phyloP scores from a whole-genome alignment of 2,329 filamentous ascomycete species.

The Aspergillus ochraceoroseus region DNA sequence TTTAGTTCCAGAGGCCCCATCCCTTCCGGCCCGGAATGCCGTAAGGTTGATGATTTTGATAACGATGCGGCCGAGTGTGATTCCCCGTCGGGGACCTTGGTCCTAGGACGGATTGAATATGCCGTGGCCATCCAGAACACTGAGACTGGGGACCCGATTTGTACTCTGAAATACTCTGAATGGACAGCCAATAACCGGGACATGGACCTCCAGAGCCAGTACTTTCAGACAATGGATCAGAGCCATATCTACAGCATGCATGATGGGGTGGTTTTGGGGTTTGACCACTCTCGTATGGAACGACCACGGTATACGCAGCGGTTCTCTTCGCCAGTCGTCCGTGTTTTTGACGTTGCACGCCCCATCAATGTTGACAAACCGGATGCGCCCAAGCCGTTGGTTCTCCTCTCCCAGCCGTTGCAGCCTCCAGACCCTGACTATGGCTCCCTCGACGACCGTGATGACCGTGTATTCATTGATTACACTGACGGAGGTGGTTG shows the following conservation, averaged over 20 bases:
- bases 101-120: conserved; percentile 82
- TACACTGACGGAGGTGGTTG: conserved; percentile 80
- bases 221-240: conserved; percentile 72
- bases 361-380: conserved; percentile 62
- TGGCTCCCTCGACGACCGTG: conserved; percentile 48
- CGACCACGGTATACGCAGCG: conserved; percentile 62
- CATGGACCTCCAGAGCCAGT: conserved; percentile 78
- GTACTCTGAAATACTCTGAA: conserved; percentile 86
- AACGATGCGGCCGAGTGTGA: conserved; percentile 68
- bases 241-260: conserved; percentile 84
- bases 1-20: conserved; percentile 72
- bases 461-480: conserved; percentile 74
- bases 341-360: conserved; percentile 82
- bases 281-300: conserved; percentile 60
- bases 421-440: conserved; percentile 52
- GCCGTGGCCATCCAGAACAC: conserved; percentile 76
- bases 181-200: conserved; percentile 93
- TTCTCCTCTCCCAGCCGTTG: conserved; percentile 79
- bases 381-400: conserved; percentile 62
- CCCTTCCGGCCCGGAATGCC: conserved; percentile 69
- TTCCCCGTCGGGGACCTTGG: conserved; percentile 67
- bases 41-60: conserved; percentile 59
- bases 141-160: conserved; percentile 68
- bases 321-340: conserved; percentile 71
- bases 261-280: conserved; percentile 76